phyloP scores from a whole-genome alignment of 73 alveolate species.

The Symbiodinium natans region DNA sequence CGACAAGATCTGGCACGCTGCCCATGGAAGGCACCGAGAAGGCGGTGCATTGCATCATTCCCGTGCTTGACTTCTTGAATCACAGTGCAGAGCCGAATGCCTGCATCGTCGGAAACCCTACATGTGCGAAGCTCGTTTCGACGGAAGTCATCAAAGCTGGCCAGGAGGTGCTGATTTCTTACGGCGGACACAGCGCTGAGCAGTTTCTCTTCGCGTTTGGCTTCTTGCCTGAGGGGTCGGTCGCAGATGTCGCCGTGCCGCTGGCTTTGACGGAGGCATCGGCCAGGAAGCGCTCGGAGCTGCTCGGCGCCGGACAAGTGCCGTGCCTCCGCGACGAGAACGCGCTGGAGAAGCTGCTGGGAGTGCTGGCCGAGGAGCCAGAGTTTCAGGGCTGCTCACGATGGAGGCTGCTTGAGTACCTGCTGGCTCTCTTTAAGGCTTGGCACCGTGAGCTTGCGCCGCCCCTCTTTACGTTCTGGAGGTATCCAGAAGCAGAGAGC shows the following conservation, averaged over 20 bases:
- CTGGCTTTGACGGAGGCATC: not conserved
- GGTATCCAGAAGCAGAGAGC: not conserved
- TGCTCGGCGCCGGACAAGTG: not conserved
- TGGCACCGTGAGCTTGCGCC: not conserved
- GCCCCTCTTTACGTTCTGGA: not conserved
- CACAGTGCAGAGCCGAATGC: constrained; percentile 64
- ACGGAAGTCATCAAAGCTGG: constrained; percentile 1
- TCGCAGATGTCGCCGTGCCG: constrained; percentile 37
- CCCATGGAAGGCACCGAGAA: constrained; percentile 24
- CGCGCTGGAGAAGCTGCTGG: not conserved
- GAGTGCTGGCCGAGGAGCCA: not conserved
- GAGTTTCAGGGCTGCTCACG: not conserved
- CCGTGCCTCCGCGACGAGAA: not conserved
- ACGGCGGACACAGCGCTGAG: constrained; percentile 26
- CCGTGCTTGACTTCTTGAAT: constrained; percentile 45
- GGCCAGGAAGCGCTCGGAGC: not conserved
- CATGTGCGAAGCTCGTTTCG: constrained; percentile 27
- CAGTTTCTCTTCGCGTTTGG: constrained; percentile 75
- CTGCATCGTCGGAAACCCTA: not conserved
- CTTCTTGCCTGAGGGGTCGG: constrained; percentile 28
- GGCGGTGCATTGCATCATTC: constrained; percentile 14
- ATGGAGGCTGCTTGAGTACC: not conserved
- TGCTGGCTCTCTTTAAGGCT: not conserved
- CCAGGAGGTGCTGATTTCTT: constrained; percentile 57
- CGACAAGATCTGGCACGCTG: constrained; percentile 62